Base-by-base conservation (phyloP, 1,139 yeast genomes). In the Zygoascus meyerae region DNA sequence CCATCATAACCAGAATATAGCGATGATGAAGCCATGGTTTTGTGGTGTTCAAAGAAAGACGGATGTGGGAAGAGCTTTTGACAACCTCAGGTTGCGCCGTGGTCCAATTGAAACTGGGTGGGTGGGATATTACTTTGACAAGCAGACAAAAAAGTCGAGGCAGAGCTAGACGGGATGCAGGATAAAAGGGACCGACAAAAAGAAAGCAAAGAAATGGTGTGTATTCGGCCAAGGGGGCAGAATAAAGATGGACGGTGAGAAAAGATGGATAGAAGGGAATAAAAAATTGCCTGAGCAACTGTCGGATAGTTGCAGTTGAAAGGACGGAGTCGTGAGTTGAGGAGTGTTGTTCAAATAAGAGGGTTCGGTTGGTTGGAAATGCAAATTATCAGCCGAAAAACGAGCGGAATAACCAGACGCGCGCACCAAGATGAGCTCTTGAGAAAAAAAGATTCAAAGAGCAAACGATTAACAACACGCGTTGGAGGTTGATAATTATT, bases 181-280 rank as follows among this genome's bases (percentile, higher is more conserved):
- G 29, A 11, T 11, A 32, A 34, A 32, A 12, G 30, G 30, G 17
- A 18, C 7, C 16, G 34, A 21, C 29, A 30, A 36, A 18, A 17
- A 28, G 31, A 43, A 30, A 14, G 46, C 29, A 28, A 18, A 30
- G 28, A n/a, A n/a, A n/a, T n/a, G n/a, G n/a, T n/a, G n/a, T n/a
- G n/a, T n/a, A n/a, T n/a, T n/a, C n/a, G n/a, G n/a, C n/a, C n/a
- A n/a, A n/a, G n/a, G n/a, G n/a, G n/a, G n/a, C n/a, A n/a, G n/a
- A n/a, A n/a, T n/a, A n/a, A n/a, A n/a, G n/a, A n/a, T n/a, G n/a
- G n/a, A n/a, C n/a, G n/a, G n/a, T n/a, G n/a, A n/a, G n/a, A n/a
- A 37, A 21, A 7, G 7, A 21, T 5, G 26, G 26, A 21, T 21
- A 5, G 26, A 21, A 21, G 7, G 26, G 26, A 21, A 21, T 21